These are phyloP conservation scores for Aspergillus leporis DNA, from an alignment of 495 filamentous ascomycete species.

Conservation along the genomic window DNA sequence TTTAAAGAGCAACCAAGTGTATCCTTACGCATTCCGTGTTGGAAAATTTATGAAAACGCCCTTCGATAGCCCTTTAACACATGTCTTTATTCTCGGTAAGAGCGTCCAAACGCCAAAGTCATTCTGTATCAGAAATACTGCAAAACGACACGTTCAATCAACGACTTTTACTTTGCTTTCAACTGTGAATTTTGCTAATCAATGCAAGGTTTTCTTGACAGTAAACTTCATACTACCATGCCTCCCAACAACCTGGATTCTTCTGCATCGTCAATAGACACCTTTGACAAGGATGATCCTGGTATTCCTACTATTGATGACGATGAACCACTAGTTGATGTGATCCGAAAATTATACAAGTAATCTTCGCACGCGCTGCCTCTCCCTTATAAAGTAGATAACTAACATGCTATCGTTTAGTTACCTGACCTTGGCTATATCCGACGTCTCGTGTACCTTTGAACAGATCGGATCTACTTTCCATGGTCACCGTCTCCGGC, in stretches of 20 bases:
- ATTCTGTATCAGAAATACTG: neutral
- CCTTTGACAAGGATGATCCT: slow-evolving; percentile 21
- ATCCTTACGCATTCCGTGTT: neutral
- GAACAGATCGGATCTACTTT: slow-evolving; percentile 73
- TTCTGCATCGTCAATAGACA: slow-evolving; percentile 16
- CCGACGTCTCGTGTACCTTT: slow-evolving; percentile 68
- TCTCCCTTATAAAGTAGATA: neutral
- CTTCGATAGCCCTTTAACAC: neutral
- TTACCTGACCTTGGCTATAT: slow-evolving; percentile 64
- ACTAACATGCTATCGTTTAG: slow-evolving; percentile 35
- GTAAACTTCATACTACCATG: neutral
- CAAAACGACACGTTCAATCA: neutral
- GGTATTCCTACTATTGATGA: slow-evolving; percentile 63
- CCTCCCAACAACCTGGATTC: slow-evolving; percentile 14
- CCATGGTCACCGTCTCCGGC: slow-evolving; percentile 61
- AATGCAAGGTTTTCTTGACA: neutral
- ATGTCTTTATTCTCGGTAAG: neutral
- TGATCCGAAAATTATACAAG: slow-evolving; percentile 70
- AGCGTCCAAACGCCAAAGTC: neutral
- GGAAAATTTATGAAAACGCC: neutral
- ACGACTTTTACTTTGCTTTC: neutral
- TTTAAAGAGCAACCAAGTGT: neutral
- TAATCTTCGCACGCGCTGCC: slow-evolving; percentile 27
- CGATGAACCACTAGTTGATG: slow-evolving; percentile 62
- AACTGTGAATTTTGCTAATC: neutral